phyloP scores from a whole-genome alignment of 805 yeast species.

The Tetrapisispora iriomotensis region DNA sequence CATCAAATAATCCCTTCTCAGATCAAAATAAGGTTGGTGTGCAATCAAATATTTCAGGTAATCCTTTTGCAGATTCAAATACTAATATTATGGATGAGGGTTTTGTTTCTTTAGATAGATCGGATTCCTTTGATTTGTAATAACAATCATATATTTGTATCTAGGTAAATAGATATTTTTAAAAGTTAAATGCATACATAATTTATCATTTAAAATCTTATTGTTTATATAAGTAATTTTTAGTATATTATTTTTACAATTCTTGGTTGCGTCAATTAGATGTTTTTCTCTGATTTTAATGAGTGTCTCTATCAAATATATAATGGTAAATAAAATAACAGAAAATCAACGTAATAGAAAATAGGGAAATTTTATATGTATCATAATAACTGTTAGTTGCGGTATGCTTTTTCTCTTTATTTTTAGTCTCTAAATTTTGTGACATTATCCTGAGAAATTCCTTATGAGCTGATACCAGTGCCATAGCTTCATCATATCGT shows the following conservation, averaged over 20 bases:
- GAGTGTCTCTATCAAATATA: no score
- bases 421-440: constrained; percentile 7
- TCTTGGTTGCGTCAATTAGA: no score
- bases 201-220: no score
- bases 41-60: constrained; percentile 1
- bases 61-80: constrained; percentile 11
- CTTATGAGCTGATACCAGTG: constrained; percentile 16
- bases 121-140: constrained; percentile 3
- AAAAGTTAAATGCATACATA: no score
- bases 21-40: constrained; percentile 6
- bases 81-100: neutral
- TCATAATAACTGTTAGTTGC: no score
- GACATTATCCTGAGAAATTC: constrained; percentile 23
- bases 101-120: neutral
- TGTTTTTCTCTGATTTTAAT: no score
- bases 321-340: no score
- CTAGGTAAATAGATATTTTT: neutral
- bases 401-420: no score
- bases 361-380: no score
- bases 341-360: no score
- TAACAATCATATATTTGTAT: neutral
- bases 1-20: constrained; percentile 27
- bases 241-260: no score
- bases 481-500: constrained; percentile 18
- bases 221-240: no score